phyloP scores from a whole-genome alignment of 2,329 filamentous ascomycete genomes.

The Allantophomopsis lycopodina region DNA sequence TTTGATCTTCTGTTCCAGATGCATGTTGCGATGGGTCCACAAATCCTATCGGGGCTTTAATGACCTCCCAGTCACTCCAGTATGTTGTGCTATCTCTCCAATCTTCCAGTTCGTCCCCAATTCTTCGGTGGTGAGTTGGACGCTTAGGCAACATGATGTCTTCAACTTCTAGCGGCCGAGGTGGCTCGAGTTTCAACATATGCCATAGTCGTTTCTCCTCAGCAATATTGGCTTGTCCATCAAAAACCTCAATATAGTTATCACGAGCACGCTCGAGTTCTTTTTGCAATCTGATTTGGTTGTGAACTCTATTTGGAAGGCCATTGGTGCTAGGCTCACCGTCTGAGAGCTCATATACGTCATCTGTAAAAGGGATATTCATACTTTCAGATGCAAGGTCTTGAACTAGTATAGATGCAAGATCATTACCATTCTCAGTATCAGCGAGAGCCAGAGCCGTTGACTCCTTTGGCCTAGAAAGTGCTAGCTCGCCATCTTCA shows the following conservation, averaged over 20 bases:
- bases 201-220: conserved; percentile 16
- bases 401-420: neutral
- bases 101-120: conserved; percentile 2
- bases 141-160: conserved; percentile 2
- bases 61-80: conserved; percentile 16
- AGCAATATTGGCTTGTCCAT: conserved; percentile 9
- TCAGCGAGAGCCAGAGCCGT: neutral
- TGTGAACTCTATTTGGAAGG: neutral
- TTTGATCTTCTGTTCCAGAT: neutral
- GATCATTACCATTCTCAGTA: neutral
- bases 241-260: conserved; percentile 11
- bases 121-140: conserved; percentile 1
- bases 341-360: neutral
- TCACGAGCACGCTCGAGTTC: conserved; percentile 9
- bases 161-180: conserved; percentile 9
- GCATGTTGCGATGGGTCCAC: neutral
- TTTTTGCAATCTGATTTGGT: conserved; percentile 1
- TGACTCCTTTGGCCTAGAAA: neutral
- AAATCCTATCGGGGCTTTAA: conserved; percentile 7
- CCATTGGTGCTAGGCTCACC: neutral
- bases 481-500: neutral
- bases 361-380: neutral
- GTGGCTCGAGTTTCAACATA: conserved; percentile 13
- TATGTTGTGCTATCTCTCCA: conserved; percentile 15
- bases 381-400: conserved; percentile 1